Evolutionary conservation across 176 grass and related monocot genomes (phyloP), one percentile per base, ranked within the genome.

Genomic region (Elymus sibiricus): DNA sequence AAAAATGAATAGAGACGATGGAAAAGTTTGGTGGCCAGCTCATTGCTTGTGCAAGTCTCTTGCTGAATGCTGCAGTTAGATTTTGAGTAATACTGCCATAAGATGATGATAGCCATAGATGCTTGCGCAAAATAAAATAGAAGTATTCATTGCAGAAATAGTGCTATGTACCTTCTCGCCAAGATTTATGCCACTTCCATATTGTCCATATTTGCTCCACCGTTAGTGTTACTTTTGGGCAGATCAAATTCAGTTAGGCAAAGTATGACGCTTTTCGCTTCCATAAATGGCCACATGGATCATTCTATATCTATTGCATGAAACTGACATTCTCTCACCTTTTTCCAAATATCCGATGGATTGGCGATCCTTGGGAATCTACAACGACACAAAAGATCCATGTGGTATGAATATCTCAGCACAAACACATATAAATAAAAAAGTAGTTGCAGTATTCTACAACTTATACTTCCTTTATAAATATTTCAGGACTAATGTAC

Each of bases 31-130:
- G n/a, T 61, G 37, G 76, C 22, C 17, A 42, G 40, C 55, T 29
- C 17, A 37, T 79, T 66, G 75, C 73, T 74, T 64, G 65, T 84
- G 87, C 65, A 79, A 46, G 32, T 69, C 40, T 53, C 16, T 71
- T 73, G 65, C 40, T 39, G 53, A 51, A 64, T 53, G 81, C 1
- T 53, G 56, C 58, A 19, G 47, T 51, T 51, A 51, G 47, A 51
- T 5, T 51, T 51, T 56, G 53, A 56, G 19, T 56, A 56, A 56
- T 56, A 56, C 17, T 56, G 16, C 53, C 53, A 3, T 56, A 22
- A 56, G 19, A 56, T 56, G 19, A 21, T 56, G 7, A 22, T 56
- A 22, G 53, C 53, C 19, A 21, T 56, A 22, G 53, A 56, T 56
- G 19, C 53, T 56, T 21, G 53, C 53, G 53, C 19, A 21, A 22